Base-by-base conservation (phyloP, 2,329 filamentous ascomycete species). In the Helotiales sp. region DNA sequence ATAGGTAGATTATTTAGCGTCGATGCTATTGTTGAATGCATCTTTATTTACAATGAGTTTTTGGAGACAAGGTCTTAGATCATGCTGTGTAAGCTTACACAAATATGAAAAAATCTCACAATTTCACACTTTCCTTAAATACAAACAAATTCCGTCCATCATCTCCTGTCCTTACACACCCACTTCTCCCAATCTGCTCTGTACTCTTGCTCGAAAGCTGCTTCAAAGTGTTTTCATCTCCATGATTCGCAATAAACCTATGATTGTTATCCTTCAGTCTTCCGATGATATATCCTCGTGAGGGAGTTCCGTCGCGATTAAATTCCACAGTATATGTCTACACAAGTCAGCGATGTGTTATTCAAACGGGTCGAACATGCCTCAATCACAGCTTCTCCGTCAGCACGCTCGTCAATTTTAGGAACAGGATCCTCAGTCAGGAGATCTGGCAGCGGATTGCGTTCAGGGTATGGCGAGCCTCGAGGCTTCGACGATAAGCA, bases 321-420 rank as follows among this genome's bases (percentile, higher is more conserved):
- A 80, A 86, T 51, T 84, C 79, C 1, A 85, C 80, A 0, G 83
- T 86, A 55, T 86, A 87, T 9, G 83, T 86, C 80, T 85, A 60
- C 29, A n/a, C 48, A 25, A 27, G 8, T 60, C 22, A 60, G 57
- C 46, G 53, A 29, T 5, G 36, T 2, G 13, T 22, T 34, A 19
- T 3, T 22, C 3, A 54, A 17, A 30, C 30, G 34, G 2, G 15
- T 27, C 30, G 10, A 19, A 70, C 71, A 62, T 70, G 82, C 81
- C 74, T 85, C 82, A 52, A 85, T 75, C 0, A 77, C 65, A 1
- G 77, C 80, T 55, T 79, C 76, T 0, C 82, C 82, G 31, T 81
- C 72, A 0, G 79, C 75, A n/a, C 72, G 61, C 24, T 71, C 73
- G n/a, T 73, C 73, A 7, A 79, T 64, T 1, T 59, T 57, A 0